phyloP scores from a whole-genome alignment of 768 basidiomycete genomes.

The Boletales sp. region DNA sequence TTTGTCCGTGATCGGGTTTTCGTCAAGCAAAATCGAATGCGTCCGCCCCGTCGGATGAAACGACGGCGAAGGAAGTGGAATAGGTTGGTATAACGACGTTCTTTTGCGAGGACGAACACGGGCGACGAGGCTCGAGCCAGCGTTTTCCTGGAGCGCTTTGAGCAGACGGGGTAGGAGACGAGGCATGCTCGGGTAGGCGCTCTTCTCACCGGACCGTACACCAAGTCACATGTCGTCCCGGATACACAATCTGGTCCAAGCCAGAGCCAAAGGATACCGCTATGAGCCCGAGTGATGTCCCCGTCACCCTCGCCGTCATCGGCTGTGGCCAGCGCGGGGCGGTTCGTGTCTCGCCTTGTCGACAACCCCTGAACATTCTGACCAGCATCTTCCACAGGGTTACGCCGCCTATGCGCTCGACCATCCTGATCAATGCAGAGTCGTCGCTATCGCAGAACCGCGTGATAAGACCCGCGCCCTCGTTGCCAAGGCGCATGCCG shows the following conservation, averaged over 20 bases:
- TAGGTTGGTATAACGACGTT: slow-evolving; percentile 35
- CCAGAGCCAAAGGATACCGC: slow-evolving; percentile 16
- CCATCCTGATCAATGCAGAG: slow-evolving; percentile 61
- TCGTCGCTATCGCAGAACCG: slow-evolving; percentile 86
- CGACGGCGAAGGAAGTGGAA: slow-evolving; percentile 36
- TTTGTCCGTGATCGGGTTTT: slow-evolving; percentile 55
- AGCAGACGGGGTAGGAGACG: slow-evolving; percentile 69
- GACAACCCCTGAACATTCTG: neutral
- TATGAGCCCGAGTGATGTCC: slow-evolving; percentile 22
- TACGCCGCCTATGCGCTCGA: slow-evolving; percentile 63
- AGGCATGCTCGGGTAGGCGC: slow-evolving; percentile 43
- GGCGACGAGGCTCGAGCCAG: slow-evolving; percentile 14
- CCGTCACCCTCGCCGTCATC: slow-evolving; percentile 71
- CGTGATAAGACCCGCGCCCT: slow-evolving; percentile 57
- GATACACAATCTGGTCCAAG: neutral
- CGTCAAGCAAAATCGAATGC: slow-evolving; percentile 60
- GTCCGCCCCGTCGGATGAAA: slow-evolving; percentile 41
- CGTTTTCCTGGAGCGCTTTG: slow-evolving; percentile 34
- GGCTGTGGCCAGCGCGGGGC: slow-evolving; percentile 84
- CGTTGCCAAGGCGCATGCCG: slow-evolving; percentile 53
- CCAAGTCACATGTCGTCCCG: slow-evolving; percentile 17
- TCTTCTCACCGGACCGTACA: neutral
- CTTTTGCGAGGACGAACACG: slow-evolving; percentile 16
- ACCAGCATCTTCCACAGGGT: slow-evolving; percentile 34
- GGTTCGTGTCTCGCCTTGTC: slow-evolving; percentile 36